Evolutionary conservation across 2,329 filamentous ascomycete species (phyloP).

Genomic region (Venturia oleaginea): DNA sequence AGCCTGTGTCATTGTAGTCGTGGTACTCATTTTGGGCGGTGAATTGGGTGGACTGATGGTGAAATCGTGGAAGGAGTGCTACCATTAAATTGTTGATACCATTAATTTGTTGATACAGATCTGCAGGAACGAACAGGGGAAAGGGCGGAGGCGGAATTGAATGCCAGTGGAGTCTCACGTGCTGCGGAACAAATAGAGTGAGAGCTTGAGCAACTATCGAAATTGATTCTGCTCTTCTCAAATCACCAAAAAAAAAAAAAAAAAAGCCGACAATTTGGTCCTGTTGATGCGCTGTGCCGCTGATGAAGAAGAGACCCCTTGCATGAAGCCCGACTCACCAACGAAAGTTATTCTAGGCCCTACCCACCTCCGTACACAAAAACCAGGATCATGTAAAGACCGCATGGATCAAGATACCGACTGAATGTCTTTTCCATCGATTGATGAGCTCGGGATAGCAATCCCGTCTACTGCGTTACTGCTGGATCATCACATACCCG

Average conservation of each 20-base stretch:
- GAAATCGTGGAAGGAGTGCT: not conserved
- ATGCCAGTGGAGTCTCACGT: not conserved
- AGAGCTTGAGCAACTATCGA: not conserved
- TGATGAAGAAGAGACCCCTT: not conserved
- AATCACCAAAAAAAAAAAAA: not conserved
- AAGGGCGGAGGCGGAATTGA: not conserved
- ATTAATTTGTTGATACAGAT: not conserved
- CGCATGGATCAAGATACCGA: too few relatives aligned
- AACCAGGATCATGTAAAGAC: too few relatives aligned
- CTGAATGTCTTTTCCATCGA: too few relatives aligned
- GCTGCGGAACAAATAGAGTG: too few relatives aligned
- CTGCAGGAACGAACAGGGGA: not conserved
- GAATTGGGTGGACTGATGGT: not conserved
- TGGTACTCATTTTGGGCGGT: not conserved
- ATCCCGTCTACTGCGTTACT: too few relatives aligned
- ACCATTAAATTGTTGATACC: not conserved
- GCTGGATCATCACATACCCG: too few relatives aligned
- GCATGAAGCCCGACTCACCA: not conserved
- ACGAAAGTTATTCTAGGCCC: too few relatives aligned
- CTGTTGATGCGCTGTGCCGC: not conserved
- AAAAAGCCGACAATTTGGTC: not conserved
- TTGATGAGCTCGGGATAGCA: too few relatives aligned
- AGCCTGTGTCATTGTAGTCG: slow-evolving; percentile 16
- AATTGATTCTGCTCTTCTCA: not conserved
- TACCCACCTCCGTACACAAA: not conserved